Base-by-base conservation (phyloP, 1,284 basidiomycete genomes). In the Mycena citricolor region DNA sequence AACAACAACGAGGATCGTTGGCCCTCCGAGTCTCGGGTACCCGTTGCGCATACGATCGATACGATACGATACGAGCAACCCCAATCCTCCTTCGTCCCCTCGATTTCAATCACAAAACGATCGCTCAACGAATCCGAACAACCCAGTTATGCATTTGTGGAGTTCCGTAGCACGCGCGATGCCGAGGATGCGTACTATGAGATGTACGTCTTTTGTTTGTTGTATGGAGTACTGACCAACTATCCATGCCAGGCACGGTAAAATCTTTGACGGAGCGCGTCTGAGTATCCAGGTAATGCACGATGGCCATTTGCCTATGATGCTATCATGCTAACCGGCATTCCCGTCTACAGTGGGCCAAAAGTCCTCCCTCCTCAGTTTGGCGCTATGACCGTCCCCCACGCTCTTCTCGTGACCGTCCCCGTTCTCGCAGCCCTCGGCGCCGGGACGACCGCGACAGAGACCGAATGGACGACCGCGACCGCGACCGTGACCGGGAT, bases 101-200 rank as follows among this genome's bases (percentile, higher is more conserved):
- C n/a, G n/a, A 22, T 54, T 48, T 46, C 46, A 47, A 49, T 52
- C 49, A 53, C 42, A 49, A 61, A 58, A 66, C 75, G 66, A 71
- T 71, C 81, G 78, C 85, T 86, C 84, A 86, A 86, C 75, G 62
- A 71, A 64, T 66, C 63, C 68, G 63, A 64, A n/a, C 70, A 62
- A 67, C 66, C 68, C 73, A 93, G 90, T 71, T 94, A 92, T 66
- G 90, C 90, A 47, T 94, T 94, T 68, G 83, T 94, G 67, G 90
- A 94, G 67, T 94, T 92, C 64, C 81, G 87, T 63, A 82, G 79
- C 60, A 75, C 77, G 44, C 82, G 86, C 40, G 89, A 93, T 60
- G 90, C 90, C 13, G 90, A 92, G 62, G 88, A 92, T 55, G 90
- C 90, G 24, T 92, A 92, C 65, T 85, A 91, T 61, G 89, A 92